phyloP scores from a whole-genome alignment of 441 rosid species.

The Macaranga tanarius region DNA sequence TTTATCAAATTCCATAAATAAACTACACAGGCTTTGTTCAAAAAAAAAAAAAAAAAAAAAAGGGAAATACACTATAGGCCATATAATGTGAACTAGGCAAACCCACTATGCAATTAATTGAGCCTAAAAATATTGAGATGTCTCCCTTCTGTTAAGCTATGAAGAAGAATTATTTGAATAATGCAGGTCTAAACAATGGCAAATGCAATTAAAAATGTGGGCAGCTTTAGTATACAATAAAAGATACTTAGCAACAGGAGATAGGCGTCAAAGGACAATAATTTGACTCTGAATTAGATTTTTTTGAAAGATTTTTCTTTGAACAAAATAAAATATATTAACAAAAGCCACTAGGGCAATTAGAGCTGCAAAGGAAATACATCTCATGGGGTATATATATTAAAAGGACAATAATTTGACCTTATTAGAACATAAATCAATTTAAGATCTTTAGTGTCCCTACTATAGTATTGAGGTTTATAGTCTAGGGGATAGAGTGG shows the following conservation, averaged over 20 bases:
- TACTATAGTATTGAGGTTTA: neutral
- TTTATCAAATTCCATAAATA: neutral
- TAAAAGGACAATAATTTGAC: neutral
- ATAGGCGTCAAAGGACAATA: conserved; percentile 11
- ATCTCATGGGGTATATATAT: neutral
- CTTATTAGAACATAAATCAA: neutral
- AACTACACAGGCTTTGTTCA: too few species aligned
- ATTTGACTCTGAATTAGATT: neutral
- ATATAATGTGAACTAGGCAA: neutral
- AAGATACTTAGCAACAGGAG: neutral
- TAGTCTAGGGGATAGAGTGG: neutral
- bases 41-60: too few species aligned
- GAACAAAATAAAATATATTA: too few species aligned
- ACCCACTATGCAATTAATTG: neutral
- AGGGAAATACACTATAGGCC: neutral
- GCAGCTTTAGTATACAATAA: neutral
- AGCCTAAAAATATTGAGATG: conserved; percentile 11
- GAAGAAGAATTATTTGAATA: neutral
- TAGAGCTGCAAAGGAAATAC: too few species aligned
- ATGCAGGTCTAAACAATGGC: neutral
- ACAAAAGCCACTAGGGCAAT: too few species aligned
- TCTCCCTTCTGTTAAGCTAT: conserved; percentile 10
- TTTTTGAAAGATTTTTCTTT: too few species aligned
- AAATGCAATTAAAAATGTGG: neutral
- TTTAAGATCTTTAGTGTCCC: neutral